Conservation (phyloP, 352 stramenopile genomes). For the Phytophthora syringae region DNA sequence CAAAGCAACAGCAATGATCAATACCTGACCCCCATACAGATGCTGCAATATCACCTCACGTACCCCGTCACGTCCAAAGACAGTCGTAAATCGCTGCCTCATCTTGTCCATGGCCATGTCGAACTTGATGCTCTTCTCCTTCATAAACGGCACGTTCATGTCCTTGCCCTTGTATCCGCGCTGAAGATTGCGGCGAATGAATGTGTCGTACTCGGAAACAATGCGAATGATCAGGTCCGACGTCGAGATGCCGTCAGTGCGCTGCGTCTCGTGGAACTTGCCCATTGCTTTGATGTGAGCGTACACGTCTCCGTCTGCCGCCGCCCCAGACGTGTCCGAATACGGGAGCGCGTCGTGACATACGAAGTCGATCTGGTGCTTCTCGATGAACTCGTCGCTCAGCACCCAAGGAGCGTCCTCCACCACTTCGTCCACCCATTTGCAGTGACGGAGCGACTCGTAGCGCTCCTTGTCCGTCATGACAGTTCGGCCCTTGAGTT, state of each 20-base stretch:
- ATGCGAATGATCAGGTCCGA: constrained; percentile 92
- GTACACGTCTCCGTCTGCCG: constrained; percentile 84
- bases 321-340: constrained; percentile 73
- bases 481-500: constrained; percentile 87
- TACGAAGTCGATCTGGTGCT: constrained; percentile 90
- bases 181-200: constrained; percentile 90
- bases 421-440: constrained; percentile 89
- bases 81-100: constrained; percentile 24
- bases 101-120: constrained; percentile 79
- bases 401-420: constrained; percentile 89
- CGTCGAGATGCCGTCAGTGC: constrained; percentile 90
- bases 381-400: constrained; percentile 82
- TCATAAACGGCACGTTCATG: constrained; percentile 90
- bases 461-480: constrained; percentile 90
- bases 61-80: constrained; percentile 20
- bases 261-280: constrained; percentile 86
- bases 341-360: constrained; percentile 91
- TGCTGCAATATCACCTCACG: not conserved
- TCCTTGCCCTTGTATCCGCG: constrained; percentile 91
- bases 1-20: too few species aligned
- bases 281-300: constrained; percentile 87
- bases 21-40: too few species aligned
- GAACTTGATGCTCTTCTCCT: constrained; percentile 86
- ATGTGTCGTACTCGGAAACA: constrained; percentile 92
- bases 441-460: constrained; percentile 85